Evolutionary conservation across 1,284 basidiomycete species (phyloP).

Genomic region (Volvariella surrecta): DNA sequence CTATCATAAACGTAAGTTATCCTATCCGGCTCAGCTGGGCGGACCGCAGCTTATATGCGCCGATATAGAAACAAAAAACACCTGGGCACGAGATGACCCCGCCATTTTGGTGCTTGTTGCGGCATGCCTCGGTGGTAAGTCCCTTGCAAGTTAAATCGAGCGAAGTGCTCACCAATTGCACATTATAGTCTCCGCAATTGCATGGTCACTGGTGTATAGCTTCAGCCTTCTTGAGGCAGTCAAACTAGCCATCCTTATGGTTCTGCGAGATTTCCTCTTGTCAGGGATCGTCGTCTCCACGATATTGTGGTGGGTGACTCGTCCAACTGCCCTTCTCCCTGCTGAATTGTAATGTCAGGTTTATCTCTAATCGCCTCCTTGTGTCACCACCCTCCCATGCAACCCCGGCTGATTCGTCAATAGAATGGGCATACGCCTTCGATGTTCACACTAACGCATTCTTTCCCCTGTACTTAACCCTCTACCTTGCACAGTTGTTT

Average conservation of each 20-base stretch:
- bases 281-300: constrained; percentile 69
- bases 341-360: constrained; percentile 29
- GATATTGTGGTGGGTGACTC: constrained; percentile 57
- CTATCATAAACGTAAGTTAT: constrained; percentile 77
- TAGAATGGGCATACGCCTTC: constrained; percentile 91
- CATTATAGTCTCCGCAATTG: constrained; percentile 59
- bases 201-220: constrained; percentile 83
- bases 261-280: constrained; percentile 80
- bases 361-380: constrained; percentile 64
- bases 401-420: constrained; percentile 59
- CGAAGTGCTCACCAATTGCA: constrained; percentile 2
- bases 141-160: not conserved
- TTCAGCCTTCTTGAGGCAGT: constrained; percentile 49
- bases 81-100: constrained; percentile 93
- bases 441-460: constrained; percentile 94
- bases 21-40: not conserved
- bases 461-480: constrained; percentile 84
- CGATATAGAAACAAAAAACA: constrained; percentile 87
- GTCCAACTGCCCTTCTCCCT: not conserved
- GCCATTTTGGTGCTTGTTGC: constrained; percentile 83
- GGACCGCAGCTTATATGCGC: constrained; percentile 5
- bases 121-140: constrained; percentile 62
- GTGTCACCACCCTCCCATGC: constrained; percentile 69
- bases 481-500: constrained; percentile 82
- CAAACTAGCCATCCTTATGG: constrained; percentile 68